phyloP scores from a whole-genome alignment of 2,329 filamentous ascomycete species.

The Coniosporium uncinatum region DNA sequence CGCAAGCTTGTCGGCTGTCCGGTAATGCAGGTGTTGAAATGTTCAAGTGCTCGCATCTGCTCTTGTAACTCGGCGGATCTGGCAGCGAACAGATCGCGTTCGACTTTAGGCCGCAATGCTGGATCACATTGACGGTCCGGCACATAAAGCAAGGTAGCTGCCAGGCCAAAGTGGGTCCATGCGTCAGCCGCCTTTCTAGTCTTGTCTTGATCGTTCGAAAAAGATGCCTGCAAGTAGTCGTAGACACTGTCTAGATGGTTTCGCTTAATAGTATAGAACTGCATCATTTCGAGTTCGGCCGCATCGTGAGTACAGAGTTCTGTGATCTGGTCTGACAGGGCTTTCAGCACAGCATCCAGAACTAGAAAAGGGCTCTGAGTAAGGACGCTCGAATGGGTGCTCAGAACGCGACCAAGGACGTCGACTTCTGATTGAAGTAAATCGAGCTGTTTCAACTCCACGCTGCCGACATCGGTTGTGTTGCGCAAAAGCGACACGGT shows the following conservation, averaged over 20 bases:
- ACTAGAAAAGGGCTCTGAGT: background rate
- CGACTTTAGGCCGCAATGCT: conserved; percentile 53
- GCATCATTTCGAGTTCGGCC: background rate
- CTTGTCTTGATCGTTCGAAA: too few relatives aligned
- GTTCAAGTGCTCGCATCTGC: conserved; percentile 53
- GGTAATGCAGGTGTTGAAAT: conserved; percentile 63
- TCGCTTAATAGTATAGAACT: background rate
- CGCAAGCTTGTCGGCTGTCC: conserved; percentile 65
- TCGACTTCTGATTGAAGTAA: conserved; percentile 32
- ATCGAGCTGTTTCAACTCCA: conserved; percentile 29
- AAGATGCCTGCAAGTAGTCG: too few relatives aligned
- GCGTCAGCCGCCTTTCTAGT: conserved; percentile 32
- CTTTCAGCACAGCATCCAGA: background rate
- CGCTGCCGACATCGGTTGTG: conserved; percentile 18
- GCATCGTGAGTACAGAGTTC: background rate
- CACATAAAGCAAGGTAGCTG: conserved; percentile 73
- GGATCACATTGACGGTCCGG: conserved; percentile 88
- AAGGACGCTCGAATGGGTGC: background rate
- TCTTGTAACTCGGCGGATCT: conserved; percentile 48
- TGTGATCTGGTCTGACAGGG: background rate
- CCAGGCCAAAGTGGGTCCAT: conserved; percentile 72
- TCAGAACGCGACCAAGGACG: conserved; percentile 25
- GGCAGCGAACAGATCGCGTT: conserved; percentile 52
- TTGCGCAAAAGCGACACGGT: background rate
- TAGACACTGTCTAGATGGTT: too few relatives aligned